These are phyloP conservation scores for Wickerhamiella azyma DNA, from an alignment of 805 yeast species.

Conservation along the genomic window DNA sequence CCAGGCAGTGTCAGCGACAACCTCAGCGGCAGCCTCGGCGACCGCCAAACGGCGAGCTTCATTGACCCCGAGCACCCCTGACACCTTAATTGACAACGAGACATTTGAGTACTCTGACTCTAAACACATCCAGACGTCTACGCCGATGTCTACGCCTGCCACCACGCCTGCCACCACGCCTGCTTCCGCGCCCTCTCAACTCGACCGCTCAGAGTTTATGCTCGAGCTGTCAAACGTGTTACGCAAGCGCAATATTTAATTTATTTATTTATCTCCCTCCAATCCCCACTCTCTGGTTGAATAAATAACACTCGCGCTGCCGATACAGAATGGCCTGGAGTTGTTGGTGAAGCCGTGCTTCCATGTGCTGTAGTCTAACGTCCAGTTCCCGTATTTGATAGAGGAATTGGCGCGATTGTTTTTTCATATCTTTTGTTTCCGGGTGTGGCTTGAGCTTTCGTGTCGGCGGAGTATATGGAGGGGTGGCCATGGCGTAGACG, in stretches of 20 bases:
- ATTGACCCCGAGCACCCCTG: constrained; percentile 1
- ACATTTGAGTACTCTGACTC: not conserved
- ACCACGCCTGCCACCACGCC: no score
- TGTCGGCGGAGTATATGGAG: constrained; percentile 3
- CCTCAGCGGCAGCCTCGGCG: not conserved
- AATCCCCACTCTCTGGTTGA: not conserved
- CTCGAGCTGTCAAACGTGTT: not conserved
- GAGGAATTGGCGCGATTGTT: not conserved
- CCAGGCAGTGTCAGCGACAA: no score
- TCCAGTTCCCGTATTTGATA: not conserved
- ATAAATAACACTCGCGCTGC: constrained; percentile 1
- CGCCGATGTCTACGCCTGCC: no score
- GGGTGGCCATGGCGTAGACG: not conserved
- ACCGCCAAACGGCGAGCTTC: not conserved
- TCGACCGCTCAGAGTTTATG: not conserved
- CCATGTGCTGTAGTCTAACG: not conserved
- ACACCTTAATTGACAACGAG: not conserved
- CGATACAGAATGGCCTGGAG: not conserved
- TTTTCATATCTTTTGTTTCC: not conserved
- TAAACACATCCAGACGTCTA: no score
- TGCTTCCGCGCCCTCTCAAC: not conserved
- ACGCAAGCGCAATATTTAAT: not conserved
- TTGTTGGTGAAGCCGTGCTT: not conserved
- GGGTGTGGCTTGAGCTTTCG: not conserved
- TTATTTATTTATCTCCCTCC: not conserved